Evolutionary conservation across 306 rosid species (phyloP), one percentile per base, ranked within the genome.

Genomic region (Prunus dulcis): DNA sequence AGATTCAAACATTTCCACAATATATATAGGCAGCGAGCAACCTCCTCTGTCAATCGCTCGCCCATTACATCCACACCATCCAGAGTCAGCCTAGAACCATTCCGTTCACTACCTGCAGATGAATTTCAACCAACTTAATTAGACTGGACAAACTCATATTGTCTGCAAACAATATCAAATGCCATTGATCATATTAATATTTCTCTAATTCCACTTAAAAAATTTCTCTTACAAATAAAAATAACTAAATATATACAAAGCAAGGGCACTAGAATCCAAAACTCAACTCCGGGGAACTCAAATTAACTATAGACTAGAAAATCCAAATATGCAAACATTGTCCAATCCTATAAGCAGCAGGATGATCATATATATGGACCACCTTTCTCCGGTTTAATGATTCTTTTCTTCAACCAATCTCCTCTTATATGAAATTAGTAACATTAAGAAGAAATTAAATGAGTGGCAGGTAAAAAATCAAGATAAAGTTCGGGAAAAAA

Each of bases 21-120:
- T 8, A 81, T 34, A 52, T 46, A 34, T 51, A 73, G 72, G 69
- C 49, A 69, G 60, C 70, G 5, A 84, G 75, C 62, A 79, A 94
- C 98, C 97, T 96, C 99, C 74, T 78, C 88, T 20, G 86, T 89
- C 82, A 96, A 85, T 64, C 99, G 92, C 73, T 93, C 96, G 41
- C 98, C 99, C 99, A 96, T 96, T 55, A 96, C 86, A 71, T 96
- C 99, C 76, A 96, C 98, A 28, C 99, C 99, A 50, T 96, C 98
- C 49, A 96, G 85, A 22, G 98, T 91, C 81, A 82, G 64, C 72
- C 1, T 89, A 56, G 98, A 89, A 69, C 80, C 96, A 78, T 96
- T 96, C 64, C 93, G 88, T 82, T 88, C 91, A 69, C 99, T 96
- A 84, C 99, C 99, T 96, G 91, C 65, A 84, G 76, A 61, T 8